A percentile compares a stretch with the other conserved stretches of the same genome.
Conservation (phyloP, 1,284 basidiomycete species). For the Cronartium quercuum region DNA sequence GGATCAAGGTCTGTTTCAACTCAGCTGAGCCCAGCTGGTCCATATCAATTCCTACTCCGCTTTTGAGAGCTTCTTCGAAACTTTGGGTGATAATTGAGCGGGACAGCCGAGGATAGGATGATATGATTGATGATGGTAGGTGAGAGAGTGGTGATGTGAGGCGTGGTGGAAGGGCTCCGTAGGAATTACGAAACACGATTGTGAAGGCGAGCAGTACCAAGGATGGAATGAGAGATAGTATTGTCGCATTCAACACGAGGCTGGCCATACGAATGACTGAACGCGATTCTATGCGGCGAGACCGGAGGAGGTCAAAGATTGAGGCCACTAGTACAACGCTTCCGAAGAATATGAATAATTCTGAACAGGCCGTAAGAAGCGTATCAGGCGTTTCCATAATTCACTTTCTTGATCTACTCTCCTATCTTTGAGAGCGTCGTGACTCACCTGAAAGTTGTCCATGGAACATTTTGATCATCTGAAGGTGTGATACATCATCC, state of each 20-base stretch:
- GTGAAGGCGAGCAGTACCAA: not conserved
- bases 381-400: not conserved
- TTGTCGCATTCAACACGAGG: not conserved
- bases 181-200: constrained; percentile 21
- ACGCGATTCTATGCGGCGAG: not conserved
- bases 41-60: constrained; percentile 23
- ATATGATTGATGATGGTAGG: not conserved
- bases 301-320: not conserved
- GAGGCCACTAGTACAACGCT: not conserved
- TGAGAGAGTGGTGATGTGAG: not conserved
- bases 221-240: constrained; percentile 7
- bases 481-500: no score
- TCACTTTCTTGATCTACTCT: not conserved
- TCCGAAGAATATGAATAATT: not conserved
- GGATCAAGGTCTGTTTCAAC: constrained; percentile 20
- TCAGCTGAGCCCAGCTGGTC: constrained; percentile 27
- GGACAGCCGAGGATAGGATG: not conserved
- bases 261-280: not conserved
- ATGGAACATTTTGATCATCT: not conserved
- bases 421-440: not conserved
- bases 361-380: not conserved
- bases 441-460: not conserved
- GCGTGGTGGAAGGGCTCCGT: constrained; percentile 16
- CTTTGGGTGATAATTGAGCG: not conserved
- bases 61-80: constrained; percentile 1